These are phyloP conservation scores for Schizochytrium sp. DNA, from an alignment of 108 stramenopile species.

Conservation along the genomic window DNA sequence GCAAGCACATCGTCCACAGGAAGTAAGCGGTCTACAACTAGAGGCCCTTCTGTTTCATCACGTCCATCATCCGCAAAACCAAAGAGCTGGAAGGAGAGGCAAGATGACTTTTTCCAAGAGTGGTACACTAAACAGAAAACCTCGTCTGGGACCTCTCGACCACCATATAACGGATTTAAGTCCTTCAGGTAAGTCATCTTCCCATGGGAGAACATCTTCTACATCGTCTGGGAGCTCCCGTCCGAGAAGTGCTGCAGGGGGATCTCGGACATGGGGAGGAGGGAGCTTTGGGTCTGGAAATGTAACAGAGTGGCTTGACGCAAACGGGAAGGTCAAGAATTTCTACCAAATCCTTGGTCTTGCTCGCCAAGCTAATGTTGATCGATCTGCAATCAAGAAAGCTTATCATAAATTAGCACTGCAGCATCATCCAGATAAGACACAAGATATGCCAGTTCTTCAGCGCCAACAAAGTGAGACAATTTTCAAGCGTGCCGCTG, in stretches of 20 bases:
- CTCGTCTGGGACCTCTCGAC: not conserved
- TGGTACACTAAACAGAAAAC: not conserved
- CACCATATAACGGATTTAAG: not conserved
- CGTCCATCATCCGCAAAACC: not conserved
- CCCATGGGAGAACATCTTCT: not conserved
- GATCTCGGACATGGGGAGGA: slow-evolving; percentile 8
- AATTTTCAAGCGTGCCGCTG: not conserved
- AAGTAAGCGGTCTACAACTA: not conserved
- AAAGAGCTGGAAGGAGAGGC: slow-evolving; percentile 42
- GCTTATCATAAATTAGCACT: slow-evolving; percentile 25
- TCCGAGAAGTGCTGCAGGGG: not conserved
- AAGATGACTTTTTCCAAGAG: slow-evolving; percentile 8
- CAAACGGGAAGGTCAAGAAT: slow-evolving; percentile 6
- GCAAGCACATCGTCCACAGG: not conserved
- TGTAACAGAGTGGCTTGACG: slow-evolving; percentile 3
- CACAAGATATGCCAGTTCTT: not conserved
- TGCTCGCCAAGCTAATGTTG: not conserved
- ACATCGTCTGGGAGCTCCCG: not conserved
- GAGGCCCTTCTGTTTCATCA: not conserved
- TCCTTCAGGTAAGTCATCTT: not conserved
- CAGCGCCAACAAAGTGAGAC: not conserved
- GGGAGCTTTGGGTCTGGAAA: not conserved
- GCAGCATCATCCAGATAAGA: slow-evolving; percentile 53
- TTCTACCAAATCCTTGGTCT: slow-evolving; percentile 49
- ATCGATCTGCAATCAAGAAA: not conserved